Conservation (phyloP, 352 stramenopile species). For the Phytophthora agathidicida region DNA sequence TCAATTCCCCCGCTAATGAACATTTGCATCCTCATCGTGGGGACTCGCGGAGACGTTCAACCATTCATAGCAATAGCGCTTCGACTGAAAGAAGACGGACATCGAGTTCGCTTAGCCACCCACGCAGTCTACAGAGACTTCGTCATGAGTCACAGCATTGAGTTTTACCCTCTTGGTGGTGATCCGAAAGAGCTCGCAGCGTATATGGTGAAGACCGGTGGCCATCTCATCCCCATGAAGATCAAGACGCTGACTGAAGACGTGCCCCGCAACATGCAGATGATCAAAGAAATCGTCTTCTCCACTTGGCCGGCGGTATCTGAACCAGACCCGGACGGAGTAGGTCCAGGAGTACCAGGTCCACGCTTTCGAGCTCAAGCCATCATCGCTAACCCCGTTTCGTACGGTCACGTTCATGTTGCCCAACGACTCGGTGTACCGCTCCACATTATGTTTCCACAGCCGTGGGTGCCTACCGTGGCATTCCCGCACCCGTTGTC, state of each 20-base stretch:
- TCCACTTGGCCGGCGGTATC: constrained; percentile 89
- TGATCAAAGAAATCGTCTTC: constrained; percentile 89
- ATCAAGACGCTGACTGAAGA: constrained; percentile 62
- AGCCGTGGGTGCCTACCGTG: constrained; percentile 87
- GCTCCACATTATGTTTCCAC: constrained; percentile 94
- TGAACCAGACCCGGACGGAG: constrained; percentile 66
- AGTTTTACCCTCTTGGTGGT: constrained; percentile 82
- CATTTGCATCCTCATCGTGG: constrained; percentile 92
- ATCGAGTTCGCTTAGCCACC: constrained; percentile 92
- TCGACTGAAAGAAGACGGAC: constrained; percentile 66
- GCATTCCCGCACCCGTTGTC: constrained; percentile 90
- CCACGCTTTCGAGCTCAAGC: constrained; percentile 85
- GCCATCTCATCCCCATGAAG: constrained; percentile 69
- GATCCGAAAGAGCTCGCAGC: constrained; percentile 77
- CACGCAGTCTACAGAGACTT: constrained; percentile 90
- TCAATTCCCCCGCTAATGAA: constrained; percentile 53
- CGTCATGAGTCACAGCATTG: constrained; percentile 73
- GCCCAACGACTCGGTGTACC: constrained; percentile 92
- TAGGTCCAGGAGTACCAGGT: constrained; percentile 38
- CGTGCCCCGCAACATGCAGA: constrained; percentile 84
- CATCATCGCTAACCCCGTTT: constrained; percentile 94
- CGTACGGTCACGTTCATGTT: constrained; percentile 92
- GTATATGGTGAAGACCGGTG: constrained; percentile 93
- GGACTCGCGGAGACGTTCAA: constrained; percentile 88
- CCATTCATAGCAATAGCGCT: constrained; percentile 86